phyloP scores from a whole-genome alignment of 768 basidiomycete genomes.

The Mycena epipterygia region DNA sequence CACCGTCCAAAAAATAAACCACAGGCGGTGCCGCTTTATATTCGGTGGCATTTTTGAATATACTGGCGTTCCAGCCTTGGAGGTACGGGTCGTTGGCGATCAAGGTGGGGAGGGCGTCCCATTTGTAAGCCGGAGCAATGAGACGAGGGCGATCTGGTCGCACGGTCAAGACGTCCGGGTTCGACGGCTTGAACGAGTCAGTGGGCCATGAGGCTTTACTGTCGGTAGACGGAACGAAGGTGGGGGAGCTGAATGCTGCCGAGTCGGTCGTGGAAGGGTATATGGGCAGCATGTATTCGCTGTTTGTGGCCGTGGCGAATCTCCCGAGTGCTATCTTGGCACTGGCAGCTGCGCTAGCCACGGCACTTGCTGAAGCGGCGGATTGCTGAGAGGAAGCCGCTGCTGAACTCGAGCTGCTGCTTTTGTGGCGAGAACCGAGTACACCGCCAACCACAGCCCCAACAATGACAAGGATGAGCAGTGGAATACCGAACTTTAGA shows the following conservation, averaged over 20 bases:
- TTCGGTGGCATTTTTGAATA: slow-evolving; percentile 89
- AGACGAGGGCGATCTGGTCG: slow-evolving; percentile 90
- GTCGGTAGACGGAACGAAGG: slow-evolving; percentile 67
- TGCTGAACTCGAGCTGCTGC: slow-evolving; percentile 27
- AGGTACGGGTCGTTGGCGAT: slow-evolving; percentile 91
- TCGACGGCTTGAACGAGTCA: slow-evolving; percentile 82
- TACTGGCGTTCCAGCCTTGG: slow-evolving; percentile 89
- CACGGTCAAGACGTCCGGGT: slow-evolving; percentile 68
- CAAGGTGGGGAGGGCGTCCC: slow-evolving; percentile 86
- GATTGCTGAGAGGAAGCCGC: slow-evolving; percentile 53
- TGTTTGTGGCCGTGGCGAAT: slow-evolving; percentile 85
- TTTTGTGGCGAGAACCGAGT: slow-evolving; percentile 71
- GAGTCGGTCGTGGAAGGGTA: slow-evolving; percentile 93
- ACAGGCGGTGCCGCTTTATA: slow-evolving; percentile 75
- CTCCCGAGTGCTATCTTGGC: slow-evolving; percentile 71
- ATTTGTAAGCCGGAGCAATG: slow-evolving; percentile 93
- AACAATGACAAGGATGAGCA: slow-evolving; percentile 71
- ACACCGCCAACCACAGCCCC: slow-evolving; percentile 87
- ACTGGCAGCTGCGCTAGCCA: slow-evolving; percentile 70
- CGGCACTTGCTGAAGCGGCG: slow-evolving; percentile 59
- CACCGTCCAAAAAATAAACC: slow-evolving; percentile 80
- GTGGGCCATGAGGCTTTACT: slow-evolving; percentile 77
- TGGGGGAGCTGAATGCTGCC: slow-evolving; percentile 78
- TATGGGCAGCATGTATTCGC: slow-evolving; percentile 83
- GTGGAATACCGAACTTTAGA: slow-evolving; percentile 71